Base-by-base conservation (phyloP, 495 filamentous ascomycete genomes). In the Aspergillus ellipticus region DNA sequence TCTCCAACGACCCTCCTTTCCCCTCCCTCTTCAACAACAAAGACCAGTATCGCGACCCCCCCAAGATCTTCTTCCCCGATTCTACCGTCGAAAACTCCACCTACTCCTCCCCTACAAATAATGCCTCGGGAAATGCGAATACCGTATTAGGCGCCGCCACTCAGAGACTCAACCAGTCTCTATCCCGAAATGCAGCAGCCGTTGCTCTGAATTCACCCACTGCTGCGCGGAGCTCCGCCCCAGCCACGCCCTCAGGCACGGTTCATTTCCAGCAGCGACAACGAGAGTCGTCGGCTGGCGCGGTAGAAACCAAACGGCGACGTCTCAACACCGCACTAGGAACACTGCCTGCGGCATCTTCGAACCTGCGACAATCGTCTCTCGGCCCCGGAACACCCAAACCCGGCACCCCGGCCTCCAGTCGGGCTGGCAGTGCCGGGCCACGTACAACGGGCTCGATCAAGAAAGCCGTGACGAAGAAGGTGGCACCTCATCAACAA, bases 311-410 rank as follows among this genome's bases (percentile, higher is more conserved):
- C 70, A 88, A 94, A 65, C 85, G 85, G 1, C 89, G 88, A 11
- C 87, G 89, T 5, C 71, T 89, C 3, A 90, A 85, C 62, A 72
- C 78, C 21, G 80, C 82, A 15, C 66, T 91, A 7, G 82, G 86
- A 19, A 82, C 78, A 11, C 69, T 92, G 2, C 88, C 90, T 0
- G 68, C 79, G 0, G 80, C 86, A 3, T 86, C 89, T 0, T 92
- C 89, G 45, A 84, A 82, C 28, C 80, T 96, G 4, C 84, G 92
- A 0, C 91, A 96, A 67, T 83, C 88, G 0, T 96, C 90, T 2
- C 70, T 92, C 5, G 89, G 90, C 3, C 92, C 89, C 0, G 88
- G 88, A 7, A 96, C 90, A 3, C 91, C 92, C n/a, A 94, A 94
- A 70, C 80, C 82, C 2, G 83, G 81, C 0, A 87, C 88, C 13